A percentile compares a stretch with the other conserved stretches of the same genome.
phyloP scores from a whole-genome alignment of 2,329 filamentous ascomycete genomes.

The Lachnellula arida region DNA sequence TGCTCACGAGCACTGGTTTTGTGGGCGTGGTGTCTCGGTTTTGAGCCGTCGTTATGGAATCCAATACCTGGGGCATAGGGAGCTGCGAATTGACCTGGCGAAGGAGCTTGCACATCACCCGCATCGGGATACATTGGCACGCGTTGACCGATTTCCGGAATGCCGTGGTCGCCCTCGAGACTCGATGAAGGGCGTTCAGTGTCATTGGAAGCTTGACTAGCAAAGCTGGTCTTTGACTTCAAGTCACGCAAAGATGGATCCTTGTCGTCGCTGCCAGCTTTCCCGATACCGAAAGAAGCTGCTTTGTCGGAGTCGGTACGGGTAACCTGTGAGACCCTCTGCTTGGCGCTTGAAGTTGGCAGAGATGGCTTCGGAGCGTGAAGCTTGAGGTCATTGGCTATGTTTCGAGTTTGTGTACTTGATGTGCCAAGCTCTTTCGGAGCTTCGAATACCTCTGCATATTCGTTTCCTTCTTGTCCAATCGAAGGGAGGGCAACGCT shows the following conservation, averaged over 20 bases:
- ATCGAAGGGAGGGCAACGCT: slow-evolving; percentile 79
- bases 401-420: slow-evolving; percentile 70
- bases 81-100: slow-evolving; percentile 55
- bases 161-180: slow-evolving; percentile 73
- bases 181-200: slow-evolving; percentile 51
- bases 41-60: slow-evolving; percentile 47
- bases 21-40: slow-evolving; percentile 58
- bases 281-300: slow-evolving; percentile 78
- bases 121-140: slow-evolving; percentile 92
- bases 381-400: slow-evolving; percentile 77
- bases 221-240: slow-evolving; percentile 59
- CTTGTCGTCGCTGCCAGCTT: slow-evolving; percentile 51
- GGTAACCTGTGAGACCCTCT: slow-evolving; percentile 77
- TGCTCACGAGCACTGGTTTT: slow-evolving; percentile 70
- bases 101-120: slow-evolving; percentile 93
- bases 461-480: slow-evolving; percentile 87
- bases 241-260: slow-evolving; percentile 47
- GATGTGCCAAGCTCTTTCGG: slow-evolving; percentile 45
- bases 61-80: slow-evolving; percentile 36
- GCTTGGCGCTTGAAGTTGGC: slow-evolving; percentile 74
- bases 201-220: slow-evolving; percentile 39
- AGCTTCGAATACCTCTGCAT: slow-evolving; percentile 56
- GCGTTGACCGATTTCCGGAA: slow-evolving; percentile 85
- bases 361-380: slow-evolving; percentile 86
- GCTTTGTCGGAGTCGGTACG: slow-evolving; percentile 87